Conservation (phyloP, 2,329 filamentous ascomycete species). For the Fusarium sp. region DNA sequence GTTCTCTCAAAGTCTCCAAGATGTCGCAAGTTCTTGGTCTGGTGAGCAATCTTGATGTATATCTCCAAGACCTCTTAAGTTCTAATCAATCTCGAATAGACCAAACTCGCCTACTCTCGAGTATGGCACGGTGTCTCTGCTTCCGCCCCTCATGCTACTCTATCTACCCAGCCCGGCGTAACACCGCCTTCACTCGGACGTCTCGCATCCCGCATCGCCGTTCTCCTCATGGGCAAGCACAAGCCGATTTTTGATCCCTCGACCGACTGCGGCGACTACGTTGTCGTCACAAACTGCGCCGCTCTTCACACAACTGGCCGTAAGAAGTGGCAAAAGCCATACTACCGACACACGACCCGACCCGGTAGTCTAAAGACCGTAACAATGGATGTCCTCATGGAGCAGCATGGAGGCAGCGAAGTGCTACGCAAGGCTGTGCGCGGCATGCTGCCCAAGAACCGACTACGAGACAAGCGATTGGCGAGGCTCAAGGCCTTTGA, state of each 20-base stretch:
- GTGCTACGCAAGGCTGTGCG: constrained; percentile 90
- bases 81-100: constrained; percentile 65
- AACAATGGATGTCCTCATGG: constrained; percentile 95
- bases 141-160: constrained; percentile 71
- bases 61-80: constrained; percentile 14
- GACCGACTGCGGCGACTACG: constrained; percentile 98
- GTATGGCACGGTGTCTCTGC: constrained; percentile 91
- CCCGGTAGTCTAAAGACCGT: constrained; percentile 88
- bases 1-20: constrained; percentile 46
- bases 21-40: constrained; percentile 87
- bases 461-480: constrained; percentile 87
- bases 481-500: constrained; percentile 95
- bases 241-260: constrained; percentile 98
- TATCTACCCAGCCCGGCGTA: constrained; percentile 67
- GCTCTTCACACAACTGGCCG: constrained; percentile 89
- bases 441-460: constrained; percentile 98
- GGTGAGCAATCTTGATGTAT: constrained; percentile 60
- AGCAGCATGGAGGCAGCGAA: constrained; percentile 93
- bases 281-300: constrained; percentile 91
- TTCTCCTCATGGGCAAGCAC: constrained; percentile 96
- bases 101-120: constrained; percentile 94
- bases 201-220: constrained; percentile 87
- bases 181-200: constrained; percentile 87
- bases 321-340: constrained; percentile 93
- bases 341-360: constrained; percentile 93